phyloP scores from a whole-genome alignment of 331 rosid species.

The Prunus yedoensis region DNA sequence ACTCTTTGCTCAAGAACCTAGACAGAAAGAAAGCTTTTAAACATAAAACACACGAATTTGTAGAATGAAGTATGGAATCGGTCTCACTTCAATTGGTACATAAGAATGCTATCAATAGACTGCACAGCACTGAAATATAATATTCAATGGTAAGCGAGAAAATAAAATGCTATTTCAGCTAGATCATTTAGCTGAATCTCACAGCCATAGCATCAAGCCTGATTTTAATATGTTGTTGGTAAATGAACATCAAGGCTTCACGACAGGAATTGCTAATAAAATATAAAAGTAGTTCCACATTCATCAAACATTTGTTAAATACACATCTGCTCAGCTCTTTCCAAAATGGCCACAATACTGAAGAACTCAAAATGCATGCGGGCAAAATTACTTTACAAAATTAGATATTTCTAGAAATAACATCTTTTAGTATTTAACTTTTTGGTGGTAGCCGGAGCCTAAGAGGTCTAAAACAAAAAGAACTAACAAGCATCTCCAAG shows the following conservation, averaged over 20 bases:
- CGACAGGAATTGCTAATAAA: neutral
- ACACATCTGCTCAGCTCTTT: no score
- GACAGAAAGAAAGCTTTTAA: neutral
- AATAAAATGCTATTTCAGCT: neutral
- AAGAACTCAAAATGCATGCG: no score
- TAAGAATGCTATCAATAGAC: neutral
- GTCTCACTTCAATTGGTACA: neutral
- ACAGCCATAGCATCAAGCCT: neutral
- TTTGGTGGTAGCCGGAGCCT: no score
- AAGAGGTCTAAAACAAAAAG: no score
- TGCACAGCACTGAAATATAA: neutral
- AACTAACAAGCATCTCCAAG: no score
- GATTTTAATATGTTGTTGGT: no score
- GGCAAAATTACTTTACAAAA: no score
- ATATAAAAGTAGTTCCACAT: no score
- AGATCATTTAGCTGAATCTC: neutral
- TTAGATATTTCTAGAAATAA: no score
- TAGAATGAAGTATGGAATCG: neutral
- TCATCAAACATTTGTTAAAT: no score
- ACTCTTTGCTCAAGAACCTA: slow-evolving; percentile 87
- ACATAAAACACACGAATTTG: neutral
- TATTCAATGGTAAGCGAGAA: neutral
- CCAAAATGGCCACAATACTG: no score
- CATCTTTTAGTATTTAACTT: no score
- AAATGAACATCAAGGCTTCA: neutral